Base-by-base conservation (phyloP, 768 basidiomycete genomes). In the Pholiota microspora region DNA sequence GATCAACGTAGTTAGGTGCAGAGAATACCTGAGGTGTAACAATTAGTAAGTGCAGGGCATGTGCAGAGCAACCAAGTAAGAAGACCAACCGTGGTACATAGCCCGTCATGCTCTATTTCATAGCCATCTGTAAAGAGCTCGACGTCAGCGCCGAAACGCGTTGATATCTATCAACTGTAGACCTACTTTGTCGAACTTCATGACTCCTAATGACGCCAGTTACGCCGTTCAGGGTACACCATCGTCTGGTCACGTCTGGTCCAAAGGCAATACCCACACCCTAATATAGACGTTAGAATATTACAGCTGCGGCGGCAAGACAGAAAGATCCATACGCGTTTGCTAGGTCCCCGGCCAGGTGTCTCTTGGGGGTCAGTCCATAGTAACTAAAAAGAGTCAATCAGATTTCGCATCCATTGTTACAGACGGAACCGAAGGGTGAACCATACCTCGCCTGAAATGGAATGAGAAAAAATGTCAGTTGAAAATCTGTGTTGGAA, bases 181-280 rank as follows among this genome's bases (percentile, higher is more conserved):
- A 69, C 80, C 55, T 62, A 86, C 88, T 84, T 78, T 94, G 91
- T 55, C 97, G 85, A 51, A 98, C 96, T 80, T 99, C 97, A 68
- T 99, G 97, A 61, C 91, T 94, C 46, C 97, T 89, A 59, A 98
- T 88, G 53, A 99, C 78, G 5, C 92, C 93, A 21, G 93, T 86
- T 45, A 98, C 82, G 13, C 85, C 81, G 67, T 97, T 97, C 24
- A 88, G 75, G 32, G 84, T 80, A 67, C 95, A 97, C 94, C 94
- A 98, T 53, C 82, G 73, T 64, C 80, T 83, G 2, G 94, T 97
- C 15, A 98, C 89, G 66, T 96, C 94, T 0, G 96, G 95, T 13
- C 97, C 97, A 69, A 99, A 99, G 4, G 88, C 84, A 58, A 97
- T 87, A 18, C 97, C 97, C 56, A 98, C 94, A 49, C 97, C 97